Evolutionary conservation across 495 filamentous ascomycete species (phyloP), one percentile per base, ranked within the genome.

Genomic region (Jackrogersella multiformis): DNA sequence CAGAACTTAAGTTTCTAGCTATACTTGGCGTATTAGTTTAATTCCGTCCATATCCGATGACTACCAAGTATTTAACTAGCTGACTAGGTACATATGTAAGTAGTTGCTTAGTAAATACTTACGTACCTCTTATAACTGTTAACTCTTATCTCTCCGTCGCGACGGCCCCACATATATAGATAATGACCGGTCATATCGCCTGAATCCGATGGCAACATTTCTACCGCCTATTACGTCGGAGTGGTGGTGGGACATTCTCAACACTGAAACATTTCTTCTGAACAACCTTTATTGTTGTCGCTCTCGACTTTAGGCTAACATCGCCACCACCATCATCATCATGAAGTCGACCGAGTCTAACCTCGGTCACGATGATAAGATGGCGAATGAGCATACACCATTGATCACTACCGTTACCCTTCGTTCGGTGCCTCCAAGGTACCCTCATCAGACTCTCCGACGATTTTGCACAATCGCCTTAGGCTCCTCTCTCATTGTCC

Each of bases 401-500:
- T 80, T 92, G 66, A 78, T 91, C 54, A 73, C 80, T 54, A 84
- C 84, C 21, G 86, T 90, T 39, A 78, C 74, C 21, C 81, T 88
- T 15, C 76, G 70, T 26, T 74, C 79, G 4, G 78, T 76, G 13
- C 89, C 84, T 34, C 85, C 81, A 63, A 87, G 88, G 44, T 92
- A 93, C 71, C 83, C 84, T 16, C 91, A 92, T 73, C 84, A 85
- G 68, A 80, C 82, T 13, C 67, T 93, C 30, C 89, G 91, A 56
- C 88, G 87, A 49, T 86, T 90, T 74, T 95, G 90, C 77, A 92
- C 87, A 51, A 80, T 89, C 49, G 80, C 84, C 13, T 78, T 94
- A 9, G 73, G 80, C 20, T 74, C 79, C 1, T 76, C 87, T 2
- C 81, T 93, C 2, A 60, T 90, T 15, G 75, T 86, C 49, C 76